A percentile compares a stretch with the other conserved stretches of the same genome.
These are phyloP conservation scores for Fragaria iinumae DNA, from an alignment of 306 rosid species.

Conservation along the genomic window DNA sequence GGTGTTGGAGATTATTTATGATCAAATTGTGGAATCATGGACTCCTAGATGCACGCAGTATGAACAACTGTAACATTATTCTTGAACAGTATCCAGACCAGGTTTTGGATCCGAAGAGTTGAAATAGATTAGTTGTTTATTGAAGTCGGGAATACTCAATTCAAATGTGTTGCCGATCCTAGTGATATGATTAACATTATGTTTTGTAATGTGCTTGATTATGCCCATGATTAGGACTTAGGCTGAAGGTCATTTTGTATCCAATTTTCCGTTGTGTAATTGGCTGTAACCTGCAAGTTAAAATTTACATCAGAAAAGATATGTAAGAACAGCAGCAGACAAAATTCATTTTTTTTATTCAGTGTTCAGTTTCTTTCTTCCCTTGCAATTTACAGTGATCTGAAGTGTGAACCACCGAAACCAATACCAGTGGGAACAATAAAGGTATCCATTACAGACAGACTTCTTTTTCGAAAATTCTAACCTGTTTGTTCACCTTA, in stretches of 20 bases:
- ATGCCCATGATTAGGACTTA: not conserved
- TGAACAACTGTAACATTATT: constrained; percentile 47
- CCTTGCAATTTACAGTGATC: not conserved
- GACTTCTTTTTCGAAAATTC: no score
- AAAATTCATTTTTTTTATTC: not conserved
- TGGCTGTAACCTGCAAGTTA: not conserved
- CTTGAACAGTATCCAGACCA: constrained; percentile 45
- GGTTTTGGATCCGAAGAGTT: constrained; percentile 40
- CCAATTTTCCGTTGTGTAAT: not conserved
- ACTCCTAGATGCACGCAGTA: constrained; percentile 54
- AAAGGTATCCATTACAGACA: no score
- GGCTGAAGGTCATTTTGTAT: not conserved
- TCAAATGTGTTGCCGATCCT: not conserved
- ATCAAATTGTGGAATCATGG: constrained; percentile 67
- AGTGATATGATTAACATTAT: not conserved
- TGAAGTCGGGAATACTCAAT: not conserved
- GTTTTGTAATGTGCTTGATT: not conserved
- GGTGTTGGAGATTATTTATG: constrained; percentile 73
- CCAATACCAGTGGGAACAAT: not conserved
- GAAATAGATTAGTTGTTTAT: constrained; percentile 8
- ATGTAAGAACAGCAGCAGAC: not conserved
- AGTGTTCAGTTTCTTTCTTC: not conserved
- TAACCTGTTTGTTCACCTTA: no score
- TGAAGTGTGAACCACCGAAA: not conserved
- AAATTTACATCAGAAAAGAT: not conserved